phyloP scores from a whole-genome alignment of 495 filamentous ascomycete species.

The Penicillium turbatum region DNA sequence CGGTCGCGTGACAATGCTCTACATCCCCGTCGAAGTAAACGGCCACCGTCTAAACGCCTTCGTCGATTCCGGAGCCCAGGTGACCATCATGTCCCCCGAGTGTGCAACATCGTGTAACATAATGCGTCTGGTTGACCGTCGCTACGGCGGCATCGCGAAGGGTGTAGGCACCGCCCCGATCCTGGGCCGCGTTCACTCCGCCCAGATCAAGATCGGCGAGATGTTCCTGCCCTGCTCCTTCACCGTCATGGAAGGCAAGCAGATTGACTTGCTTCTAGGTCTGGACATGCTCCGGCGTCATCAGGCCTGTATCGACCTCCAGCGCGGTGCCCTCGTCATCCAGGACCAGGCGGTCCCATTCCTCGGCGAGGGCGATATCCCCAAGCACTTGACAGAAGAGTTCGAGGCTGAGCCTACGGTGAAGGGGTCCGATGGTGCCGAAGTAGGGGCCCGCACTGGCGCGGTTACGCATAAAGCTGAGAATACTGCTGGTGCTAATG shows the following conservation, averaged over 20 bases:
- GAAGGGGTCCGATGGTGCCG: slow-evolving; percentile 77
- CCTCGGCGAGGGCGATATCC: slow-evolving; percentile 88
- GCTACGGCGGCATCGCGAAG: slow-evolving; percentile 84
- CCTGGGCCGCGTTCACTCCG: slow-evolving; percentile 89
- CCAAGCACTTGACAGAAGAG: slow-evolving; percentile 66
- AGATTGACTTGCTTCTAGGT: slow-evolving; percentile 90
- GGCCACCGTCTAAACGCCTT: slow-evolving; percentile 88
- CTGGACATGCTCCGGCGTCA: slow-evolving; percentile 95
- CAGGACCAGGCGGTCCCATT: slow-evolving; percentile 85
- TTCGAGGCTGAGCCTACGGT: slow-evolving; percentile 78
- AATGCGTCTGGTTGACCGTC: slow-evolving; percentile 91
- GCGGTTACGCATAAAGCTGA: slow-evolving; percentile 63
- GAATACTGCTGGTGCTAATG: background rate
- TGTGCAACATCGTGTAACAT: slow-evolving; percentile 91
- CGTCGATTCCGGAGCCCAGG: slow-evolving; percentile 95
- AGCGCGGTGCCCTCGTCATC: slow-evolving; percentile 74
- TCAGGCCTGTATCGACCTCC: slow-evolving; percentile 87
- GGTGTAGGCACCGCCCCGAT: slow-evolving; percentile 94
- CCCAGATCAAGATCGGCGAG: slow-evolving; percentile 86
- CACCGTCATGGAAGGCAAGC: slow-evolving; percentile 99
- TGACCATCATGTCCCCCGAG: slow-evolving; percentile 95
- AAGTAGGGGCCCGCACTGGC: slow-evolving; percentile 79
- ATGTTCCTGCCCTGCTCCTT: slow-evolving; percentile 90
- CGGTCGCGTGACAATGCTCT: slow-evolving; percentile 89
- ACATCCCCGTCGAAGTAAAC: slow-evolving; percentile 95